Evolutionary conservation across 2,329 filamentous ascomycete genomes (phyloP), one percentile per base, ranked within the genome.

Genomic region (Drechslerella dactyloides): DNA sequence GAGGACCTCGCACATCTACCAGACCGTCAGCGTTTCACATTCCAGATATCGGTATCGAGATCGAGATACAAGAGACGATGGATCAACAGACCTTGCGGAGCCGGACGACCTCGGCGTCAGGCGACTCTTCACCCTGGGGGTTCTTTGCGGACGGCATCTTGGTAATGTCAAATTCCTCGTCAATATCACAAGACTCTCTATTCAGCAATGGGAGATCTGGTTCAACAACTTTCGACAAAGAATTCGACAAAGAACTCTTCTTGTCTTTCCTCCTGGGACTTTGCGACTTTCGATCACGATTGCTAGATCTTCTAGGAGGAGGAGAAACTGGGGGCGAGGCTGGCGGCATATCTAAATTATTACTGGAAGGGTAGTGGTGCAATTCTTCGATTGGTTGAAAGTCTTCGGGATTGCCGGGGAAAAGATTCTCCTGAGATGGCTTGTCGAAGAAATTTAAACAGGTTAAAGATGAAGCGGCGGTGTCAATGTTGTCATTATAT

Each of bases 401-500:
- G 50, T 72, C 68, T 59, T 72, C 68, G 59, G 60, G 60, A 60
- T 72, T 72, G 30, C 54, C 68, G 42, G 68, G 68, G 53, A 72
- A 72, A 40, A 72, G 33, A 30, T 65, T 65, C 30, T 72, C 68
- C 23, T 72, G 68, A 72, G 68, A 72, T 55, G 68, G 60, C 55
- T 65, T 61, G 35, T 72, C 60, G 60, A 60, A 51, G 46, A 65
- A 72, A 30, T 27, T 40, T 6, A 42, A 24, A 51, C 8, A 48
- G 17, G 58, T 23, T 30, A 35, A 44, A 15, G 57, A 48, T 37
- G 65, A 58, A 37, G 58, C 44, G 23, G 53, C 44, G 33, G 56
- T 54, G 46, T 55, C 48, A 60, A 23, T 21, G 59, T n/a, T 57
- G n/a, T 64, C 58, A 51, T 72, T 56, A 53, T 65, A 61, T 57